phyloP scores from a whole-genome alignment of 148 eudicot genomes.

The Rhododendron griersonianum region DNA sequence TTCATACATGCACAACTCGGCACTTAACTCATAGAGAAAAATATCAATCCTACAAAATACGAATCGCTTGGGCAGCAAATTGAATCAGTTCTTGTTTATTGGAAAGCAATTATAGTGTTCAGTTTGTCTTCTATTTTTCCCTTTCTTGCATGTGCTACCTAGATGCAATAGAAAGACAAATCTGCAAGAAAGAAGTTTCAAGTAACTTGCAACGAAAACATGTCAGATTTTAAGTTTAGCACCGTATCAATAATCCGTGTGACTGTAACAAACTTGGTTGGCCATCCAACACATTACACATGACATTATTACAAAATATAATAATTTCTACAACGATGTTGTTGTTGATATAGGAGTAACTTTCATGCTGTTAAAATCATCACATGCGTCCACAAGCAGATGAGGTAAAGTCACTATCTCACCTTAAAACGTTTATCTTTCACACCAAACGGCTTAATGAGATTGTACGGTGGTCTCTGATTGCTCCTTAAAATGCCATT shows the following conservation, averaged over 20 bases:
- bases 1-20: background rate
- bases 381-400: background rate
- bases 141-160: background rate
- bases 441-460: conserved; percentile 41
- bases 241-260: background rate
- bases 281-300: too few relatives aligned
- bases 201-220: background rate
- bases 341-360: background rate
- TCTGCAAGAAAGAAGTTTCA: background rate
- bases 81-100: background rate
- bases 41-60: background rate
- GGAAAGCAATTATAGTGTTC: background rate
- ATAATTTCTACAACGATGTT: background rate
- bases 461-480: conserved; percentile 52
- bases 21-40: background rate
- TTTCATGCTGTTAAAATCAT: background rate
- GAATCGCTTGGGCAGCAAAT: background rate
- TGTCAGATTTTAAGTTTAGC: background rate
- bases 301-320: background rate
- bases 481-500: conserved; percentile 52
- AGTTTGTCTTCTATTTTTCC: background rate
- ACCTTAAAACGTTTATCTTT: conserved; percentile 41
- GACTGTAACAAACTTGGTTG: background rate
- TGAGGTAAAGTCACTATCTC: background rate
- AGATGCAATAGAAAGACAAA: background rate